Base-by-base conservation (phyloP, 2,329 filamentous ascomycete genomes). In the Chaetomiaceae sp. region DNA sequence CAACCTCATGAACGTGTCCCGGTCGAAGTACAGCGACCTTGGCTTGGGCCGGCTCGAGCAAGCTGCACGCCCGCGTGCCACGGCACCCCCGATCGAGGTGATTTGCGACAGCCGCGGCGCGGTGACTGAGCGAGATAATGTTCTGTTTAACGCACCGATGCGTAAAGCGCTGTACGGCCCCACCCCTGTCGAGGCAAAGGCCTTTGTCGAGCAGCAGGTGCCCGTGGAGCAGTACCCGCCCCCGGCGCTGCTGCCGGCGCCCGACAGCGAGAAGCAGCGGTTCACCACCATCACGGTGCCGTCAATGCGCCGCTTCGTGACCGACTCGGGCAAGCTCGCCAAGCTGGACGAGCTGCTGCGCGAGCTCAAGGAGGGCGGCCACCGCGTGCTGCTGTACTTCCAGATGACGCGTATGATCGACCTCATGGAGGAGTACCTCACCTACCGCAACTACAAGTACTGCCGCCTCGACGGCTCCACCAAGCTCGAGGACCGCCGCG, bases 341-440 rank as follows among this genome's bases (percentile, higher is more conserved):
- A 88, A 89, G 62, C 74, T 98, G 41, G 93, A 98, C 63, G 76
- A 87, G 55, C 74, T 98, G 15, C 76, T 98, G 12, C 86, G 86
- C 63, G 79, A 89, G 65, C 82, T 98, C 60, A 98, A 97, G 75
- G 85, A 88, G 52, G 87, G 86, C 53, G 86, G 86, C 29, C 93
- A 98, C 59, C 89, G 93, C 61, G 93, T 98, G 18, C 74, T 98
- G 44, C 74, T 98, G 17, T 98, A 98, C 75, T 98, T 98, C 86
- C 93, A 98, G 74, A 98, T 98, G 93, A 98, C 93, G 4, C 86
- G 88, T 62, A 98, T 98, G 93, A 97, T 98, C 62, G 91, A 98
- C 65, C 74, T 98, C 50, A 97, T 97, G 87, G 93, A 98, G 66
- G 93, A 98, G 68, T 98, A 97, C 59, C 75, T 98, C 49, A 97